Evolutionary conservation across 2,329 filamentous ascomycete genomes (phyloP).

Genomic region (Colletotrichum sp.): DNA sequence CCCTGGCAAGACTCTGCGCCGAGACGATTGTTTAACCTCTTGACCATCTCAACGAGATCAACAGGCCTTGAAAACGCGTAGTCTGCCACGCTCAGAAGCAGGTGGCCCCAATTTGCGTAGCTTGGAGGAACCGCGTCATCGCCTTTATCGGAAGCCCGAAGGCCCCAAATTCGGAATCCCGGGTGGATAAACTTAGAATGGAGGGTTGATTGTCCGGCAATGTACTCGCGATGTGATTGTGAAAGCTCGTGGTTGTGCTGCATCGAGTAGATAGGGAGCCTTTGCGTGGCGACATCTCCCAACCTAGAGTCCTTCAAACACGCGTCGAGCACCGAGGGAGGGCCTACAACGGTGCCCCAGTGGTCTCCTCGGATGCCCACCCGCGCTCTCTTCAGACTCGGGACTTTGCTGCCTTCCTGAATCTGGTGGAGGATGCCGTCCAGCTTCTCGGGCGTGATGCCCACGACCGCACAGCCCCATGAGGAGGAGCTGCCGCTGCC

Average conservation of each 20-base stretch:
- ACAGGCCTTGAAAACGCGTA: not conserved
- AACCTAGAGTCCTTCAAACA: not conserved
- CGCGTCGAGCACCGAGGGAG: not conserved
- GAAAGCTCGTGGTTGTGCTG: conserved; percentile 1
- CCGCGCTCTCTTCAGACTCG: not conserved
- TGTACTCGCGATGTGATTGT: not conserved
- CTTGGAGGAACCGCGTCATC: not conserved
- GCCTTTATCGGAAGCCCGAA: not conserved
- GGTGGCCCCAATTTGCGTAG: not conserved
- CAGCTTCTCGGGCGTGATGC: not conserved
- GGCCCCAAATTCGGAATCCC: not conserved
- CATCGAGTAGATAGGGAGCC: not conserved
- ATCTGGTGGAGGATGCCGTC: not conserved
- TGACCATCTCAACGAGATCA: not conserved
- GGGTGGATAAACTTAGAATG: not conserved
- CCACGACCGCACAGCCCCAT: not conserved
- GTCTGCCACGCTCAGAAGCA: not conserved
- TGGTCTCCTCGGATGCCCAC: not conserved
- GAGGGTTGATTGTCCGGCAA: not conserved
- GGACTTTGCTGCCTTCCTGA: not conserved
- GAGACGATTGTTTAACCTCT: not conserved
- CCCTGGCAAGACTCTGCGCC: not conserved
- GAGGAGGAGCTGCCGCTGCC: not conserved
- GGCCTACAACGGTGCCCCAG: not conserved
- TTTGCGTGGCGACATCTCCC: not conserved